phyloP scores from a whole-genome alignment of 768 basidiomycete genomes.

The Trametes coccinea region DNA sequence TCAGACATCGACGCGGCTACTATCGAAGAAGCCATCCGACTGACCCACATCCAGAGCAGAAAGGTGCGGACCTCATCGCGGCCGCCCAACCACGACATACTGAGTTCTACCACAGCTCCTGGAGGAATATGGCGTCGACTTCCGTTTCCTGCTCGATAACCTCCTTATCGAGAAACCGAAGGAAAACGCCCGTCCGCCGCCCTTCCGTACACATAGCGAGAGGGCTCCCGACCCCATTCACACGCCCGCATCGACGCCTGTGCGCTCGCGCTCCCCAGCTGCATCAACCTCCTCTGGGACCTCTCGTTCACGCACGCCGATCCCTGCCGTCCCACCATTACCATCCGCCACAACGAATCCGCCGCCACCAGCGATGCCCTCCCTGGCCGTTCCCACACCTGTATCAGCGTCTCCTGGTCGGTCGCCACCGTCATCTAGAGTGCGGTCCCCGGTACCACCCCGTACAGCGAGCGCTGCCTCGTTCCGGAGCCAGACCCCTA shows the following conservation, averaged over 20 bases:
- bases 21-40: slow-evolving; percentile 74
- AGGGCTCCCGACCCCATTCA: slow-evolving; percentile 35
- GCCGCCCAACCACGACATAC: neutral
- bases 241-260: slow-evolving; percentile 29
- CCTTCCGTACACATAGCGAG: slow-evolving; percentile 33
- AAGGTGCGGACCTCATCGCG: slow-evolving; percentile 52
- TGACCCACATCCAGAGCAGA: slow-evolving; percentile 78
- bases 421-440: slow-evolving; percentile 8
- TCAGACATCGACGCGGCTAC: slow-evolving; percentile 71
- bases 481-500: slow-evolving; percentile 21
- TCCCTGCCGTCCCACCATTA: slow-evolving; percentile 21
- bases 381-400: slow-evolving; percentile 20
- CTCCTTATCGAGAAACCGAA: slow-evolving; percentile 57
- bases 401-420: slow-evolving; percentile 18
- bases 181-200: slow-evolving; percentile 29
- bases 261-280: slow-evolving; percentile 27
- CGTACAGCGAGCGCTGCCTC: slow-evolving; percentile 17
- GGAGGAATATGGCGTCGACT: slow-evolving; percentile 93
- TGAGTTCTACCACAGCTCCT: slow-evolving; percentile 53
- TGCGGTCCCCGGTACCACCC: slow-evolving; percentile 6
- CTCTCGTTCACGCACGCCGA: slow-evolving; percentile 18
- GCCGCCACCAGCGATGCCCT: slow-evolving; percentile 17
- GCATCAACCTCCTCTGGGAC: slow-evolving; percentile 15
- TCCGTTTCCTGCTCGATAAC: slow-evolving; percentile 87
- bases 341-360: slow-evolving; percentile 11